These are phyloP conservation scores for Soucietia sequanensis DNA, from an alignment of 805 yeast genomes.

Conservation along the genomic window DNA sequence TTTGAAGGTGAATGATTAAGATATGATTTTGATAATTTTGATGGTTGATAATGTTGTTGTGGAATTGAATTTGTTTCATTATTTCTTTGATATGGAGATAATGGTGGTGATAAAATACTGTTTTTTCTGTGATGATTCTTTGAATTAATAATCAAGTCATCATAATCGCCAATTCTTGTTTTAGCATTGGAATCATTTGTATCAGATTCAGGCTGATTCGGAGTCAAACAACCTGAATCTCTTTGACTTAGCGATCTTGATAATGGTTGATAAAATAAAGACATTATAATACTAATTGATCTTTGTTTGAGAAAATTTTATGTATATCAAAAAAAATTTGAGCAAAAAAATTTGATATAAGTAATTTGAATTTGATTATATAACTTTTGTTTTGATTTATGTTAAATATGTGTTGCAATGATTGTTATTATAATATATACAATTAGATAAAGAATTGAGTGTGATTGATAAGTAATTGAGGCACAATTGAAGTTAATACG, in stretches of 20 bases:
- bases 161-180: constrained; percentile 2
- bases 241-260: constrained; percentile 26
- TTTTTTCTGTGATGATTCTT: constrained; percentile 6
- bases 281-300: constrained; percentile 15
- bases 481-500: too few species aligned
- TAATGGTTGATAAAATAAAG: constrained; percentile 33
- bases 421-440: too few species aligned
- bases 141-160: not conserved
- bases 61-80: not conserved
- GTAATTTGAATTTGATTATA: not conserved
- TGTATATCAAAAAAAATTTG: too few species aligned
- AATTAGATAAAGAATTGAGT: too few species aligned
- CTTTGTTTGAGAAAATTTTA: not conserved
- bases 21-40: constrained; percentile 13
- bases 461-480: too few species aligned
- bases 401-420: too few species aligned
- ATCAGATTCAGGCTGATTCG: constrained; percentile 12
- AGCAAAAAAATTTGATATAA: constrained; percentile 24
- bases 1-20: constrained; percentile 16
- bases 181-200: not conserved
- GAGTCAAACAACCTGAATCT: constrained; percentile 32
- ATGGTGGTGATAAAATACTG: constrained; percentile 45
- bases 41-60: not conserved
- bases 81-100: constrained; percentile 39
- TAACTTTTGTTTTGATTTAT: not conserved